phyloP scores from a whole-genome alignment of 805 yeast genomes.

The Saccharomycopsis sp. region DNA sequence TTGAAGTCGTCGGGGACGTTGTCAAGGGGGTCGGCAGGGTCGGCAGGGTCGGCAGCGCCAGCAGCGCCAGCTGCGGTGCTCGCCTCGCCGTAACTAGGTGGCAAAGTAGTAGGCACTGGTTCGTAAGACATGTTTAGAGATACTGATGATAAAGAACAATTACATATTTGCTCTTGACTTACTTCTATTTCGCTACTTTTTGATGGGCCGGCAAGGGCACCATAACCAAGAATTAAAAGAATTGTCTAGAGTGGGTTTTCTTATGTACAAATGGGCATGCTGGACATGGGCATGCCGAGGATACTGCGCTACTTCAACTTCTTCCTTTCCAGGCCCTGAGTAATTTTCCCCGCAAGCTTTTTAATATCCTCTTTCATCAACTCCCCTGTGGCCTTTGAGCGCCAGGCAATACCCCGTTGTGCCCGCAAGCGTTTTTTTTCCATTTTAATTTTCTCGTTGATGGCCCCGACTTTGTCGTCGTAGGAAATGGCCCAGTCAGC shows the following conservation, averaged over 20 bases:
- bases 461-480: constrained; percentile 47
- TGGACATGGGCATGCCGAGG: too few species aligned
- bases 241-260: too few species aligned
- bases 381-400: constrained; percentile 18
- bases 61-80: constrained; percentile 1
- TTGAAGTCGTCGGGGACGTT: constrained; percentile 70
- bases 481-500: constrained; percentile 65
- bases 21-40: too few species aligned
- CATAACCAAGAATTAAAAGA: too few species aligned
- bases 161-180: too few species aligned
- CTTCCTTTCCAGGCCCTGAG: not conserved
- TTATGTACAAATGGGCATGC: too few species aligned
- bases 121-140: too few species aligned
- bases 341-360: constrained; percentile 2
- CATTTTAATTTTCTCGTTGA: constrained; percentile 29
- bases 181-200: too few species aligned
- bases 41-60: constrained; percentile 4
- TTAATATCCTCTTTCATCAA: constrained; percentile 18
- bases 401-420: constrained; percentile 18
- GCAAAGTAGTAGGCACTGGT: constrained; percentile 11
- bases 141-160: too few species aligned
- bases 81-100: constrained; percentile 16
- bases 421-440: constrained; percentile 12
- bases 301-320: not conserved
- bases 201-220: too few species aligned